A percentile compares a stretch with the other conserved stretches of the same genome.
Conservation (phyloP, 495 filamentous ascomycete genomes). For the Lasiosphaeris hirsuta region DNA sequence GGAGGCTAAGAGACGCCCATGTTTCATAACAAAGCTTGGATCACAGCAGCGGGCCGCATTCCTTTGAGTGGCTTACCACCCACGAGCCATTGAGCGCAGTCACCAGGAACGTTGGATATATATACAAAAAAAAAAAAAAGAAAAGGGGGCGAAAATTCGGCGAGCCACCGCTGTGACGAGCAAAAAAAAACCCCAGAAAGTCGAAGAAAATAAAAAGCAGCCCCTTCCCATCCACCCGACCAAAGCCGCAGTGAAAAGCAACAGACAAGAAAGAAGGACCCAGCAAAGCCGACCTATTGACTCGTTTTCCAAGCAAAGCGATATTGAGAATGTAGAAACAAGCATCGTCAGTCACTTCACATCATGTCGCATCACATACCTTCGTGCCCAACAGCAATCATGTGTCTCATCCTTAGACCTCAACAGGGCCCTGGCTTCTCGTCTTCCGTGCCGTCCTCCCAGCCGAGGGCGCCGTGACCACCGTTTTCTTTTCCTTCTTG, state of each 20-base stretch:
- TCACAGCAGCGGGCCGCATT: neutral
- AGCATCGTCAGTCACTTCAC: constrained; percentile 8
- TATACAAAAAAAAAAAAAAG: neutral
- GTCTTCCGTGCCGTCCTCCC: constrained; percentile 42
- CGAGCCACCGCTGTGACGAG: neutral
- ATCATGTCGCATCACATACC: neutral
- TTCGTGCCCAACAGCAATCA: neutral
- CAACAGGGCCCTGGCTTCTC: constrained; percentile 42
- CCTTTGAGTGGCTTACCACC: no score
- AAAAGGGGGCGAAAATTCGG: neutral
- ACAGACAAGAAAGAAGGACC: neutral
- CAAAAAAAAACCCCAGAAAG: no score
- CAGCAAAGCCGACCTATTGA: neutral
- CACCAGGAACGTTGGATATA: neutral
- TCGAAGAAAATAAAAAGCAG: no score
- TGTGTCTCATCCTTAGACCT: constrained; percentile 12
- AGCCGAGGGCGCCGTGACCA: constrained; percentile 18
- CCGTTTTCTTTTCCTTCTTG: constrained; percentile 36
- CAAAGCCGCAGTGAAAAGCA: neutral
- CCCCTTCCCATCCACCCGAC: no score
- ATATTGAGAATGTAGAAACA: neutral
- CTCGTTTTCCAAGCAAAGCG: neutral
- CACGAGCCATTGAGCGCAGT: neutral
- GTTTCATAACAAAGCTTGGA: neutral
- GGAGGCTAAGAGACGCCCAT: neutral